phyloP scores from a whole-genome alignment of 306 rosid species.

The Dryas drummondii region DNA sequence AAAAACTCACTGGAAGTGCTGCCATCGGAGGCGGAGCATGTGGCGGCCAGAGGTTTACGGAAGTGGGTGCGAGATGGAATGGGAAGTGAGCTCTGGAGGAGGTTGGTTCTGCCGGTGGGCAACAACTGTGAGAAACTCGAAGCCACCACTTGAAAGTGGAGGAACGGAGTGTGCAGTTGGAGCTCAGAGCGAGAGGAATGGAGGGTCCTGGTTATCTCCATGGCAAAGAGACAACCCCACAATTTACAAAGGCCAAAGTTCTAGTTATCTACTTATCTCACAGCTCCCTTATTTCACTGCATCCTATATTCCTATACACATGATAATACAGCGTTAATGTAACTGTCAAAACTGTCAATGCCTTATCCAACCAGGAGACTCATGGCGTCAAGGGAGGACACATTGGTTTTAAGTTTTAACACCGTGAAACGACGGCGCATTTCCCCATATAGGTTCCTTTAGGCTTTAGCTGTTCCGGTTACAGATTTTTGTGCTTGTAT shows the following conservation, averaged over 20 bases:
- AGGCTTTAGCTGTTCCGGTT: too few relatives aligned
- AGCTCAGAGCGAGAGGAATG: not conserved
- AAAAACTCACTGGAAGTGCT: slow-evolving; percentile 33
- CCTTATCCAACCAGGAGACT: slow-evolving; percentile 5
- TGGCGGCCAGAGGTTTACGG: slow-evolving; percentile 11
- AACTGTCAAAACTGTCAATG: not conserved
- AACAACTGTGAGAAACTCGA: not conserved
- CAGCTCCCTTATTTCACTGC: not conserved
- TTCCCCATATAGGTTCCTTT: too few relatives aligned
- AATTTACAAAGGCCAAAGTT: too few relatives aligned
- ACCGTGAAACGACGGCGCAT: not conserved
- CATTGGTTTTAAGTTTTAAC: too few relatives aligned
- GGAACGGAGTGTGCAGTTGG: not conserved
- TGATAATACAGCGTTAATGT: not conserved
- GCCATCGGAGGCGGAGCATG: slow-evolving; percentile 34
- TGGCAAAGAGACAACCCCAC: not conserved
- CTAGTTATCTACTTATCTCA: not conserved
- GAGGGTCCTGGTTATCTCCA: slow-evolving; percentile 26
- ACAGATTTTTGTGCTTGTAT: too few relatives aligned
- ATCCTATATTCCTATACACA: not conserved
- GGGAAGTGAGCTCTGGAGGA: slow-evolving; percentile 3
- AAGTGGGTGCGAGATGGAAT: not conserved
- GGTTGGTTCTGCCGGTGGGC: not conserved
- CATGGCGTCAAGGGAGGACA: not conserved
- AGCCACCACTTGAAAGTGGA: slow-evolving; percentile 6